Percentiles rank a stretch among this genome's conserved stretches.
phyloP scores from a whole-genome alignment of 495 filamentous ascomycete genomes.

The Tuber umbilicatum region DNA sequence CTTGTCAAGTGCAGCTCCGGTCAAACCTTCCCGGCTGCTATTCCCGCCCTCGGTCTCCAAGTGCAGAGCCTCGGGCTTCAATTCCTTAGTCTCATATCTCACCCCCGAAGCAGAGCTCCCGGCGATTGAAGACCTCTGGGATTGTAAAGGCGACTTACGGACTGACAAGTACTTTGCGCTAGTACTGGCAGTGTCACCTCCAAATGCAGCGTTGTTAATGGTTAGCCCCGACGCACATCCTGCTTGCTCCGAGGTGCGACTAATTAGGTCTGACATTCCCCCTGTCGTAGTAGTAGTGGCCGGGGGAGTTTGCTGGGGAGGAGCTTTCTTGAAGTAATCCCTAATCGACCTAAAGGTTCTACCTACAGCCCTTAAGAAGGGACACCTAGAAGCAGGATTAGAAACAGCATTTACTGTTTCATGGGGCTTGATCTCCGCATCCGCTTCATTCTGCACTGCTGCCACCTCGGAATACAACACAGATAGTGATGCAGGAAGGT shows the following conservation, averaged over 20 bases:
- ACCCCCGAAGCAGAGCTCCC: conserved; percentile 7
- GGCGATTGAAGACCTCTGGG: background rate
- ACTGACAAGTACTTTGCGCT: conserved; percentile 13
- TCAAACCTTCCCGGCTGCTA: conserved; percentile 6
- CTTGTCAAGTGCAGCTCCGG: background rate
- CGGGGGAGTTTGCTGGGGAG: conserved; percentile 9
- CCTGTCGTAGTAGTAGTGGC: background rate
- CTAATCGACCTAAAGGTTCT: conserved; percentile 21
- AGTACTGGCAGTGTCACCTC: conserved; percentile 11
- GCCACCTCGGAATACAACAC: conserved; percentile 3
- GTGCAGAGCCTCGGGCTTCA: conserved; percentile 8
- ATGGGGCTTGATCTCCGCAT: conserved; percentile 1
- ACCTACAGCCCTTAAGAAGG: conserved; percentile 21
- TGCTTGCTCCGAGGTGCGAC: background rate
- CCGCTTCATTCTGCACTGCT: conserved; percentile 5
- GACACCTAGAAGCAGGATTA: conserved; percentile 11
- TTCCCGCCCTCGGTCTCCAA: conserved; percentile 17
- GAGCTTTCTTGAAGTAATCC: conserved; percentile 17
- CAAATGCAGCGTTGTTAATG: conserved; percentile 6
- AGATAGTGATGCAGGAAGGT: conserved; percentile 8
- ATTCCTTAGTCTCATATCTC: conserved; percentile 7
- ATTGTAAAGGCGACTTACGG: conserved; percentile 11
- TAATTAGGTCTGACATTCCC: background rate
- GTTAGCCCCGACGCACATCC: background rate
- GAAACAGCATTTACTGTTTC: background rate